Percentiles rank a stretch among this genome's conserved stretches.
These are phyloP conservation scores for Trametes sanguinea DNA, from an alignment of 768 basidiomycete genomes.

Conservation along the genomic window DNA sequence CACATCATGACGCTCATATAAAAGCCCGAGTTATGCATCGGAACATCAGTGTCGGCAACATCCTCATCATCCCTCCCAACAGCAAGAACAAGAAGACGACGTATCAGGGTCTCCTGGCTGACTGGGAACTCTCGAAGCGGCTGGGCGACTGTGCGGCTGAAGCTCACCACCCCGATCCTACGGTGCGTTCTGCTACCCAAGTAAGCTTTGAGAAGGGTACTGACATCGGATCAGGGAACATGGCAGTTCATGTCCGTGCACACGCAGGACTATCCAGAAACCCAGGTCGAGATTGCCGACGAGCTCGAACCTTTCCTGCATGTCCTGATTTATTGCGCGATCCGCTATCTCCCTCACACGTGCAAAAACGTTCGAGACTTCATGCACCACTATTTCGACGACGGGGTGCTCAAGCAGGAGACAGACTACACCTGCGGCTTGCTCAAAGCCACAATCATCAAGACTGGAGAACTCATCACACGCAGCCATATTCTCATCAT, in stretches of 20 bases:
- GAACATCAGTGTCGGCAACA: slow-evolving; percentile 15
- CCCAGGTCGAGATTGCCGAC: background rate
- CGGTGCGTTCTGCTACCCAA: background rate
- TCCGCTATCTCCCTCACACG: slow-evolving; percentile 21
- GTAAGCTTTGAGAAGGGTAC: too few relatives aligned
- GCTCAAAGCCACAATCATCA: too few relatives aligned
- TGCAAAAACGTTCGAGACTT: slow-evolving; percentile 9
- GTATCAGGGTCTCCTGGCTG: background rate
- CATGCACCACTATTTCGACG: slow-evolving; percentile 15
- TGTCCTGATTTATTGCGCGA: background rate
- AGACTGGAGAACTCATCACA: too few relatives aligned
- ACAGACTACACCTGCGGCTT: too few relatives aligned
- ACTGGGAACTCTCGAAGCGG: slow-evolving; percentile 10
- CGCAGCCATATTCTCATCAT: too few relatives aligned
- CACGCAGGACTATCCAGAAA: background rate
- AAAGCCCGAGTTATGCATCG: background rate
- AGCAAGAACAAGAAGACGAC: background rate
- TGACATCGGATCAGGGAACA: background rate
- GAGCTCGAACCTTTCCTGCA: slow-evolving; percentile 17
- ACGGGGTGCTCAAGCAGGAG: too few relatives aligned
- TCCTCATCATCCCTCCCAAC: background rate
- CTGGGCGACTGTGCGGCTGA: background rate
- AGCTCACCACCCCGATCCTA: background rate
- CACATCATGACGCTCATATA: background rate
- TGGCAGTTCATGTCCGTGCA: slow-evolving; percentile 14